A percentile compares a stretch with the other conserved stretches of the same genome.
Conservation (phyloP, 164 flowering plant genomes). For the Macadamia tetraphylla region DNA sequence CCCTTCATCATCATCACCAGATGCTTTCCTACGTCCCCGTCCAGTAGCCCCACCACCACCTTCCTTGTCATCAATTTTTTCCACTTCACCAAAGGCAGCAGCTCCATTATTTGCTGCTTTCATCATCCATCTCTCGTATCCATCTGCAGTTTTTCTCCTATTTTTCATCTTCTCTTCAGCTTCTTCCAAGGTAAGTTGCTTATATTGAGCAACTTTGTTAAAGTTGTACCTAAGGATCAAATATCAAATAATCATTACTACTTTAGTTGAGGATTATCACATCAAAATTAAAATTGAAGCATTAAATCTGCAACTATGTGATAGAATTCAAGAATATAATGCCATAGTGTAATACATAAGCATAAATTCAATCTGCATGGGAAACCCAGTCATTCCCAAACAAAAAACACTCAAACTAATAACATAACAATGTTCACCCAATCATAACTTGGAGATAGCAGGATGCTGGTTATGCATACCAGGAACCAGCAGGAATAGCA, state of each 20-base stretch:
- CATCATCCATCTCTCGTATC: constrained; percentile 99
- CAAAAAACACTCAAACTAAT: neutral
- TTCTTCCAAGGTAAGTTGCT: constrained; percentile 97
- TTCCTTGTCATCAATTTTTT: constrained; percentile 57
- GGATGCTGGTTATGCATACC: constrained; percentile 38
- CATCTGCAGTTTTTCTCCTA: constrained; percentile 84
- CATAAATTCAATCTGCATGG: neutral
- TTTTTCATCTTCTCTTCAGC: constrained; percentile 98
- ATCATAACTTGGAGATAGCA: neutral
- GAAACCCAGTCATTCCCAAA: neutral
- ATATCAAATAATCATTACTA: neutral
- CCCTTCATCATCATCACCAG: constrained; percentile 69
- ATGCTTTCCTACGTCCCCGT: constrained; percentile 55
- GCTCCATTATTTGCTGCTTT: constrained; percentile 87
- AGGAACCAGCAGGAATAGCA: constrained; percentile 97
- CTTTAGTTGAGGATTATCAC: neutral
- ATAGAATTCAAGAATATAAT: neutral
- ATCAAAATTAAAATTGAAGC: neutral
- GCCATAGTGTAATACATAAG: neutral
- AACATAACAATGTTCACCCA: neutral
- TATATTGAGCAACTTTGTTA: constrained; percentile 94
- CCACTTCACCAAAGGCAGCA: constrained; percentile 87
- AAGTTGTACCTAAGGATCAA: constrained; percentile 69
- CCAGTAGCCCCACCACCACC: constrained; percentile 37
- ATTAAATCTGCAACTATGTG: neutral